Base-by-base conservation (phyloP, 352 stramenopile genomes). In the Phytophthora uliginosa region DNA sequence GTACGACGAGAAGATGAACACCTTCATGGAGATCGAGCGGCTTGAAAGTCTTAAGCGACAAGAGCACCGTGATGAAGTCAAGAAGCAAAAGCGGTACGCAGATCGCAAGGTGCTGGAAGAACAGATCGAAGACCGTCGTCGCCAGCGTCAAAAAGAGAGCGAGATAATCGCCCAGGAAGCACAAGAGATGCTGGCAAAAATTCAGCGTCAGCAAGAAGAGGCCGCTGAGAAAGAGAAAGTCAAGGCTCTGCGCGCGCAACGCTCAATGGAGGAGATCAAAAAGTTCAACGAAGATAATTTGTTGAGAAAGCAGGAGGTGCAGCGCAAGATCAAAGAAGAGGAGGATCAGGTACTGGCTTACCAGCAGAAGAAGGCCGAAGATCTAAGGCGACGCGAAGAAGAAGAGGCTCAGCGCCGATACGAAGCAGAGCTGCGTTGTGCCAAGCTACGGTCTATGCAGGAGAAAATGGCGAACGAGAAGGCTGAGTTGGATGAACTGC, bases 11-110 rank as follows among this genome's bases (percentile, higher is more conserved):
- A 93, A 97, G 59, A 97, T 98, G 90, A 98, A 98, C 59, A 79
- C 98, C 51, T 81, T 97, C 51, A 99, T 98, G 95, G 95, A 99
- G 76, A 91, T 98, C 51, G 91, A 98, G 76, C 90, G 96, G 1
- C 83, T 99, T 17, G 86, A 97, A 66, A 95, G 97, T 18, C 82
- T 99, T 3, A 94, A 98, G 69, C 74, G 80, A 33, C 91, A 98
- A 63, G 95, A 99, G 68, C 81, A 88, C 26, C 77, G 97, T 31
- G 94, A 98, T 59, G 89, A 98, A 55, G 77, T 88, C 26, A 97
- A 97, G 55, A 97, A 95, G 64, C 82, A 93, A 20, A 96, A 95
- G 77, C 82, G 89, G 22, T 86, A 90, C 58, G 81, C 87, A 1
- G 83, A 98, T 65, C 80, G 88, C 10, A 95, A 95, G 69, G 81